These are phyloP conservation scores for Penicillium egyptiacum DNA, from an alignment of 495 filamentous ascomycete species.

Conservation along the genomic window DNA sequence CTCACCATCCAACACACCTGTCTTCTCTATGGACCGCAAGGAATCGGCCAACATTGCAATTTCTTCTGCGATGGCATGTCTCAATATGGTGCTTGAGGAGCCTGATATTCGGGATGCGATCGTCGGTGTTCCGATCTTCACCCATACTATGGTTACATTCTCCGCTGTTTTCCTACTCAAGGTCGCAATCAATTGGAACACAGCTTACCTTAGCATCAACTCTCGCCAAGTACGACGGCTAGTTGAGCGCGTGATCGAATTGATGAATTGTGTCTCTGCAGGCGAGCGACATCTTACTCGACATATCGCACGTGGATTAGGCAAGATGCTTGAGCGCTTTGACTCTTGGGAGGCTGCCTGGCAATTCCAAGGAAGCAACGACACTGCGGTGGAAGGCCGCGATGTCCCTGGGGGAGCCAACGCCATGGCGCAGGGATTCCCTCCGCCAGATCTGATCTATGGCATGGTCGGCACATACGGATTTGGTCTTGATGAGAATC, in stretches of 20 bases:
- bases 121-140: conserved; percentile 58
- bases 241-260: conserved; percentile 50
- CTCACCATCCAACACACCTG: conserved; percentile 47
- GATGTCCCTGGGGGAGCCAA: conserved; percentile 47
- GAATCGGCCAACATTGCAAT: conserved; percentile 58
- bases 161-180: conserved; percentile 58
- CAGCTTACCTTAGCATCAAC: conserved; percentile 46
- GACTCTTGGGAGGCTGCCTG: conserved; percentile 46
- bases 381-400: conserved; percentile 13
- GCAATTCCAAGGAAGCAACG: conserved; percentile 27
- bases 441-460: conserved; percentile 50
- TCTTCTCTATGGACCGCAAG: conserved; percentile 55
- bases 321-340: conserved; percentile 53
- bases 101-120: conserved; percentile 59
- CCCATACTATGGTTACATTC: conserved; percentile 64
- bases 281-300: conserved; percentile 55
- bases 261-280: conserved; percentile 53
- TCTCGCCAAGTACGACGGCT: conserved; percentile 47
- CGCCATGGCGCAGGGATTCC: conserved; percentile 49
- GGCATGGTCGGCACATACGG: conserved; percentile 52
- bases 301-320: conserved; percentile 53
- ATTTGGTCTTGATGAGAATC: conserved; percentile 48
- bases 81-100: conserved; percentile 57
- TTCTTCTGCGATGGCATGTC: conserved; percentile 54
- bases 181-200: conserved; percentile 56